phyloP scores from a whole-genome alignment of 129 eudicot species.

The Pulicaria dysenterica region DNA sequence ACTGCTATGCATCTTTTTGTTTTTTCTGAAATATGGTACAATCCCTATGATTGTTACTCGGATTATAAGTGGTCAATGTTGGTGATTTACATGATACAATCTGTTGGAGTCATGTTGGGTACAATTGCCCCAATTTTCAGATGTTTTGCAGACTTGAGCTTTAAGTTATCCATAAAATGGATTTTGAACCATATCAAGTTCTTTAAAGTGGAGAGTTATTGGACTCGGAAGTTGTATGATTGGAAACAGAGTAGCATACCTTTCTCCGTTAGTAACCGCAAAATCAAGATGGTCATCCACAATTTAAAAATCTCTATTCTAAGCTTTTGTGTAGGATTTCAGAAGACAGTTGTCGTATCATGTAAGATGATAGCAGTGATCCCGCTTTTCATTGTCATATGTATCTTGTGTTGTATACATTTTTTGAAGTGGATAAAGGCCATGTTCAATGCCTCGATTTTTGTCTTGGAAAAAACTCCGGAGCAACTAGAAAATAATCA shows the following conservation, averaged over 20 bases:
- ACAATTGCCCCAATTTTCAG: conserved; percentile 20
- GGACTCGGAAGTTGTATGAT: conserved; percentile 32
- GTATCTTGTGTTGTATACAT: neutral
- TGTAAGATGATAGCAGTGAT: conserved; percentile 4
- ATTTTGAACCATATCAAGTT: neutral
- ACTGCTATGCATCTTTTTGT: neutral
- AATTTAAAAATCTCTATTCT: conserved; percentile 19
- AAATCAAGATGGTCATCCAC: conserved; percentile 19
- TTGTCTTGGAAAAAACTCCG: neutral
- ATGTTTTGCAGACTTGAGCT: conserved; percentile 25
- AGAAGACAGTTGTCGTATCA: conserved; percentile 17
- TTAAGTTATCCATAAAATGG: conserved; percentile 9
- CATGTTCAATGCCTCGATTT: neutral
- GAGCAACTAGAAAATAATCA: neutral
- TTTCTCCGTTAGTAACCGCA: neutral
- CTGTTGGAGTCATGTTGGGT: neutral
- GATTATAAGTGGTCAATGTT: conserved; percentile 23
- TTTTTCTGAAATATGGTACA: no score
- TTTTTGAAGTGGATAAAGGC: conserved; percentile 9
- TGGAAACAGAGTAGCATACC: conserved; percentile 30
- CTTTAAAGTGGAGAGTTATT: conserved; percentile 33
- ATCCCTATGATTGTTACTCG: neutral
- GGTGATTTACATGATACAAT: conserved; percentile 14
- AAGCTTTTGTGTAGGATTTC: conserved; percentile 15
- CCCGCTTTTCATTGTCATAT: neutral